phyloP scores from a whole-genome alignment of 2,329 filamentous ascomycete genomes.

The Passalora sequoiae region DNA sequence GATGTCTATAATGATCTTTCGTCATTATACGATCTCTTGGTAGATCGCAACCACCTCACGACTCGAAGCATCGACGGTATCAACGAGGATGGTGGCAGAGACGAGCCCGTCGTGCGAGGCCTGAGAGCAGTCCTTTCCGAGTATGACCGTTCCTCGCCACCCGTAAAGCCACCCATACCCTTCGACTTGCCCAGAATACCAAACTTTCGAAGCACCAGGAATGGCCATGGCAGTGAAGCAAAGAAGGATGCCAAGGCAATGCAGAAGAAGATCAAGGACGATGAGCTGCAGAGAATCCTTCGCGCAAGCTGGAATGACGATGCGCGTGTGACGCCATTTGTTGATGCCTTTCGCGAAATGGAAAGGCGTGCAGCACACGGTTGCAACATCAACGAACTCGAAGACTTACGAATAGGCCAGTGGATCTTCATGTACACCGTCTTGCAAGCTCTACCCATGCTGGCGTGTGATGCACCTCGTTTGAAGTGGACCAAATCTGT shows the following conservation, averaged over 20 bases:
- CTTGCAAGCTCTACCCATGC: constrained; percentile 69
- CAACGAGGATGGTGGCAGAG: constrained; percentile 48
- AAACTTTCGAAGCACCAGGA: constrained; percentile 59
- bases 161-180: constrained; percentile 83
- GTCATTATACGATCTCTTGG: constrained; percentile 80
- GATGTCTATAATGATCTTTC: constrained; percentile 83
- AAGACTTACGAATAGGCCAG: constrained; percentile 66
- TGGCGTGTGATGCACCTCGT: constrained; percentile 69
- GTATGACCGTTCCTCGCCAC: constrained; percentile 82
- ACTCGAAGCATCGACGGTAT: constrained; percentile 69
- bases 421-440: constrained; percentile 80
- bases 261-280: constrained; percentile 66
- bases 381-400: constrained; percentile 60
- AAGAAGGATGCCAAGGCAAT: constrained; percentile 72
- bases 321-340: constrained; percentile 56
- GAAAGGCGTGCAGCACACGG: constrained; percentile 64
- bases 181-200: constrained; percentile 82
- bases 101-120: constrained; percentile 61
- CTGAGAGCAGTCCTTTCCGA: constrained; percentile 77
- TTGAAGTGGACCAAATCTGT: constrained; percentile 64
- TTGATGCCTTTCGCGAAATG: constrained; percentile 65
- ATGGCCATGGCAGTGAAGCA: constrained; percentile 60
- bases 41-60: constrained; percentile 72
- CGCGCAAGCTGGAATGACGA: constrained; percentile 77
- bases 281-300: constrained; percentile 73